These are phyloP conservation scores for Vigna reflexopilosa DNA, from an alignment of 306 rosid genomes.

Conservation along the genomic window DNA sequence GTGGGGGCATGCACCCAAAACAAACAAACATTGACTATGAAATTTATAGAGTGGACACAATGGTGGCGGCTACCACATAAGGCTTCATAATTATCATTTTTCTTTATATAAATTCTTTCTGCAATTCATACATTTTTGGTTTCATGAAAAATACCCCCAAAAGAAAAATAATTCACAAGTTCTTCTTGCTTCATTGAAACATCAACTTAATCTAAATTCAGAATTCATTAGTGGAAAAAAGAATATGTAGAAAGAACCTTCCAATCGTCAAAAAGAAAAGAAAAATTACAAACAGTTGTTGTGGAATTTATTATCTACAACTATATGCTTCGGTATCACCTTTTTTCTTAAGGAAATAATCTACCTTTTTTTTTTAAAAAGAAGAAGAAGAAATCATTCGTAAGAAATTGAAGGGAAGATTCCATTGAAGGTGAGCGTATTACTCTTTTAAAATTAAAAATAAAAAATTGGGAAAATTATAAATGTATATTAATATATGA, in stretches of 20 bases:
- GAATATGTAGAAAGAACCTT: background rate
- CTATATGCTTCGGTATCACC: background rate
- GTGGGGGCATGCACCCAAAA: background rate
- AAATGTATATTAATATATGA: no score
- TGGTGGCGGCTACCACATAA: background rate
- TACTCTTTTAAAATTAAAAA: no score
- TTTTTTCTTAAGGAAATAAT: background rate
- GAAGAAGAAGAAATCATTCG: no score
- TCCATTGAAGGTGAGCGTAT: no score
- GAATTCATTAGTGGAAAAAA: background rate
- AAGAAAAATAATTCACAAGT: no score
- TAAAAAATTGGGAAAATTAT: no score
- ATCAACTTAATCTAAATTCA: conserved; percentile 7
- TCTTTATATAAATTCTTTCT: background rate
- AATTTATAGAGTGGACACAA: background rate
- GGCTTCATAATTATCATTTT: background rate
- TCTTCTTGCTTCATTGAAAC: background rate
- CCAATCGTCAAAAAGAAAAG: background rate
- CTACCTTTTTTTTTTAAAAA: no score
- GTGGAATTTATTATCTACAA: background rate
- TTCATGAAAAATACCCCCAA: no score
- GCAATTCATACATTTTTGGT: no score
- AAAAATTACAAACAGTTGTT: background rate
- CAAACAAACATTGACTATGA: background rate
- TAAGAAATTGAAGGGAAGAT: no score